Conservation (phyloP, 306 rosid genomes). For the Spatholobus suberectus region DNA sequence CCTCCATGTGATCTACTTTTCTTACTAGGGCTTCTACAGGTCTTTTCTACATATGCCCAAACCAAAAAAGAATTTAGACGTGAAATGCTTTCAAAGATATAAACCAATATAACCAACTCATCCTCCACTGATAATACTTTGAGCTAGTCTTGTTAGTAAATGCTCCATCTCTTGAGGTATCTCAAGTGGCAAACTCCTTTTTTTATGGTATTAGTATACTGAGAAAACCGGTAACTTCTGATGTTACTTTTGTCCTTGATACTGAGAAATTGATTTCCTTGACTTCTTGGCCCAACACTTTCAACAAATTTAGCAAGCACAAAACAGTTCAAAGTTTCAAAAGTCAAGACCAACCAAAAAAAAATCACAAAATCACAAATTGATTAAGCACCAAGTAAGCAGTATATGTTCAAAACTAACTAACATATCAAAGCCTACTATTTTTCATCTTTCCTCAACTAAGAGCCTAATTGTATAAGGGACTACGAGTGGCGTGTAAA, state of each 20-base stretch:
- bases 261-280: neutral
- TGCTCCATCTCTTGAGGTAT: slow-evolving; percentile 16
- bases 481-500: neutral
- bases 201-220: neutral
- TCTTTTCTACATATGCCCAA: neutral
- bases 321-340: neutral
- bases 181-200: neutral
- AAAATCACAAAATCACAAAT: neutral
- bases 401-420: neutral
- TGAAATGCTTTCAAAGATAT: neutral
- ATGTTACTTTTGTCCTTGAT: neutral
- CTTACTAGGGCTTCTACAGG: neutral
- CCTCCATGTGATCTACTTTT: neutral
- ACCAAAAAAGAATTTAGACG: neutral
- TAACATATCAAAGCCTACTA: neutral
- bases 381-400: neutral
- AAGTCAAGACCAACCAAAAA: neutral
- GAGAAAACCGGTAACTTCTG: neutral
- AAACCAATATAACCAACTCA: slow-evolving; percentile 4
- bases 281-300: slow-evolving; percentile 6
- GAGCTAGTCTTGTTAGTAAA: neutral
- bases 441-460: neutral
- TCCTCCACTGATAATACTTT: neutral
- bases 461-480: slow-evolving; percentile 1
- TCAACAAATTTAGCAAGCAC: neutral